These are phyloP conservation scores for Eremochloa ophiuroides DNA, from an alignment of 176 grass and related monocot species.

Conservation along the genomic window DNA sequence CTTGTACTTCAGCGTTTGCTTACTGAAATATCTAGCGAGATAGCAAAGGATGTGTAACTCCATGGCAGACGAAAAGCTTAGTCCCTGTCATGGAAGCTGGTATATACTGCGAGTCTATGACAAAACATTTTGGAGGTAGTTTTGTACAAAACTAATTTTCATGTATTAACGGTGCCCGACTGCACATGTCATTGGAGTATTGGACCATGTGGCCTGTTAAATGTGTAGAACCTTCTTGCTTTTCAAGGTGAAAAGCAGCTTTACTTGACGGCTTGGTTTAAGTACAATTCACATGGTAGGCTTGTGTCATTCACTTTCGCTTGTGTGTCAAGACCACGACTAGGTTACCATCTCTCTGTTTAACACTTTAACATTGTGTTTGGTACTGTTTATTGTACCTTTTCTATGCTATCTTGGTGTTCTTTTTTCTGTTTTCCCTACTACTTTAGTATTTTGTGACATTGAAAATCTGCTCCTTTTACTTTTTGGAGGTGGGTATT, in stretches of 20 bases:
- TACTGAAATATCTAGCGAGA: not conserved
- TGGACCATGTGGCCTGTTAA: conserved; percentile 24
- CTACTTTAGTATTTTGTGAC: not conserved
- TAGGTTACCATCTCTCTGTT: not conserved
- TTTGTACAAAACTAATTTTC: not conserved
- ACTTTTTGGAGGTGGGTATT: not conserved
- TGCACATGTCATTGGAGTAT: conserved; percentile 13
- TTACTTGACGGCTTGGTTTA: conserved; percentile 5
- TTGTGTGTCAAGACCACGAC: not conserved
- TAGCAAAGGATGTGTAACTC: not conserved
- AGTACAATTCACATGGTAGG: conserved; percentile 22
- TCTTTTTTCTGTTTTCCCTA: not conserved
- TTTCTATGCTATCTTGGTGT: not conserved
- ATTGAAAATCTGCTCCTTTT: not conserved
- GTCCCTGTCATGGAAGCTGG: conserved; percentile 11
- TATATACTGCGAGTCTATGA: not conserved
- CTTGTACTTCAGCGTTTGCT: not conserved
- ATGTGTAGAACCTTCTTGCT: conserved; percentile 34
- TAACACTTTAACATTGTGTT: not conserved
- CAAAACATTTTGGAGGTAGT: not conserved
- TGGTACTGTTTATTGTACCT: not conserved
- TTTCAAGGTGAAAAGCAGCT: conserved; percentile 23
- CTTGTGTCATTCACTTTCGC: not conserved
- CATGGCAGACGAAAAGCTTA: conserved; percentile 18
- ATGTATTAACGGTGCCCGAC: conserved; percentile 13